Evolutionary conservation across 2,329 filamentous ascomycete species (phyloP).

Genomic region (Podosphaera fusca): DNA sequence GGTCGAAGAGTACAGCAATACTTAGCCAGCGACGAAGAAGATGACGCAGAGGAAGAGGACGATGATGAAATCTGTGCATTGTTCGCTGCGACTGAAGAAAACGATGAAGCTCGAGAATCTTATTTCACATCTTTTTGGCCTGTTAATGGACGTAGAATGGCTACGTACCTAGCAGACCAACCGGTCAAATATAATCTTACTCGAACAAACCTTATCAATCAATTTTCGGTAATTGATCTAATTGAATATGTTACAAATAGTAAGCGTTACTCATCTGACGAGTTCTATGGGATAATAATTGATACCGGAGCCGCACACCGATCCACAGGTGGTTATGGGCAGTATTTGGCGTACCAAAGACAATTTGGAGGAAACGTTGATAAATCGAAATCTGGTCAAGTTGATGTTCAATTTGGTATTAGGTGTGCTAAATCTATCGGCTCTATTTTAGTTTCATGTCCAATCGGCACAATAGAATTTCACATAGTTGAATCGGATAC

Average conservation of each 20-base stretch:
- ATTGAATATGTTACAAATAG: not conserved
- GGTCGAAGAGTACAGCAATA: not conserved
- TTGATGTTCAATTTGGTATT: not conserved
- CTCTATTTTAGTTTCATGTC: not conserved
- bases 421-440: not conserved
- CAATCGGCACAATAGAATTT: not conserved
- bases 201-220: too few relatives aligned
- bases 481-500: not conserved
- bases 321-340: not conserved
- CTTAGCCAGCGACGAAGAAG: not conserved
- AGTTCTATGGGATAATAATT: conserved; percentile 1
- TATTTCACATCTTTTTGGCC: not conserved
- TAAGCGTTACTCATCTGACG: not conserved
- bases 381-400: not conserved
- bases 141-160: not conserved
- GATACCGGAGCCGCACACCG: not conserved
- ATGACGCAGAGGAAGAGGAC: not conserved
- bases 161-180: not conserved
- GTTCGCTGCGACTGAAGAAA: too few relatives aligned
- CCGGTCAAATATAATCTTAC: not conserved
- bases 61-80: not conserved
- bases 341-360: not conserved
- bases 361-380: not conserved
- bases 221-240: not conserved
- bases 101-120: not conserved